Conservation (phyloP, 1,139 yeast genomes). For the Magnusiomyces ingens region DNA sequence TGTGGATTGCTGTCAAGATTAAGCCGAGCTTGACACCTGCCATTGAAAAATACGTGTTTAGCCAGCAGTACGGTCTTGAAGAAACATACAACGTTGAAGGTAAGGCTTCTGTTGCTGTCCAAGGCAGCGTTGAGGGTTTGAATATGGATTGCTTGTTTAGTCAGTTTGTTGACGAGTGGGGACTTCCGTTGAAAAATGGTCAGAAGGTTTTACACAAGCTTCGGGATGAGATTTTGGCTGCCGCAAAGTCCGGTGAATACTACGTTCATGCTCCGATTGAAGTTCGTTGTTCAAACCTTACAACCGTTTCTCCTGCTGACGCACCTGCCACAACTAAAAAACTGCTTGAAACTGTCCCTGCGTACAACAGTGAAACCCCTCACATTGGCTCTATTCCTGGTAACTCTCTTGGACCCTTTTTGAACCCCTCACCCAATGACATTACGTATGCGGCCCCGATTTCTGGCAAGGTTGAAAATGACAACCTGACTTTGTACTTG, state of each 20-base stretch:
- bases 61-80: slow-evolving; percentile 67
- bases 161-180: slow-evolving; percentile 97
- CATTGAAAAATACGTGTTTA: slow-evolving; percentile 78
- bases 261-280: slow-evolving; percentile 95
- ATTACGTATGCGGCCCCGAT: slow-evolving; percentile 44
- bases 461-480: slow-evolving; percentile 44
- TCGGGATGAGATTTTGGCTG: slow-evolving; percentile 53
- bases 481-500: slow-evolving; percentile 75
- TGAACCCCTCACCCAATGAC: slow-evolving; percentile 69
- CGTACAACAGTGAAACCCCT: slow-evolving; percentile 13
- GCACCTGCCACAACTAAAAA: slow-evolving; percentile 15
- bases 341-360: slow-evolving; percentile 13
- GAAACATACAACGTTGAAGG: slow-evolving; percentile 51
- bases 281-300: slow-evolving; percentile 86
- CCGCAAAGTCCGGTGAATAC: slow-evolving; percentile 53
- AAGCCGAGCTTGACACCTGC: slow-evolving; percentile 72
- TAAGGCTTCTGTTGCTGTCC: slow-evolving; percentile 62
- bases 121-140: slow-evolving; percentile 67
- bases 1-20: slow-evolving; percentile 73
- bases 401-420: slow-evolving; percentile 68
- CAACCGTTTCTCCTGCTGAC: slow-evolving; percentile 35
- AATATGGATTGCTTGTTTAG: slow-evolving; percentile 94
- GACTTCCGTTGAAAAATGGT: slow-evolving; percentile 76
- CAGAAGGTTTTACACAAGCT: slow-evolving; percentile 61
- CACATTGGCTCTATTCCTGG: slow-evolving; percentile 72